Evolutionary conservation across 2,329 filamentous ascomycete species (phyloP).

Genomic region (Xylaria sp.): DNA sequence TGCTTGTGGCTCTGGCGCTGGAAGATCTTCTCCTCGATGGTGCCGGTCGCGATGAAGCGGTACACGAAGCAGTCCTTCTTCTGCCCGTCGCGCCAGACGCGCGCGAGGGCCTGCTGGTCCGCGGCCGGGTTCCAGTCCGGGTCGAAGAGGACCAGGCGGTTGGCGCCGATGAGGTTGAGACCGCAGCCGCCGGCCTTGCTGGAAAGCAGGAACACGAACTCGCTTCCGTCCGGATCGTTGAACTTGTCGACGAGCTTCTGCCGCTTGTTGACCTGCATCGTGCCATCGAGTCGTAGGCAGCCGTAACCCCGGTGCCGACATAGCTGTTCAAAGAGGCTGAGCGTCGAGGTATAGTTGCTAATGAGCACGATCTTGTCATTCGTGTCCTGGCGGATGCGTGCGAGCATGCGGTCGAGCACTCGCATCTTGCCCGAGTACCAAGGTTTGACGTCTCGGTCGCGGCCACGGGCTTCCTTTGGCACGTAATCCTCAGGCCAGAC

Average conservation of each 20-base stretch:
- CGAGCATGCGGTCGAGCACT: constrained; percentile 96
- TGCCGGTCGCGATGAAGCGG: constrained; percentile 97
- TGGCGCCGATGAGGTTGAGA: constrained; percentile 79
- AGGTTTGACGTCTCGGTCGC: constrained; percentile 88
- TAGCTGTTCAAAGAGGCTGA: constrained; percentile 90
- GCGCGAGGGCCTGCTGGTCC: constrained; percentile 93
- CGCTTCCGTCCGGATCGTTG: constrained; percentile 86
- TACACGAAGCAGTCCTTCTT: constrained; percentile 99
- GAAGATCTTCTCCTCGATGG: constrained; percentile 99
- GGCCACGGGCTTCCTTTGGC: constrained; percentile 81
- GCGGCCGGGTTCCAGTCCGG: constrained; percentile 98
- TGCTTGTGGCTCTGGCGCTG: constrained; percentile 98
- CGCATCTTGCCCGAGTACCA: constrained; percentile 99
- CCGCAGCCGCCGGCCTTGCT: constrained; percentile 97
- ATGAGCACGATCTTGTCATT: constrained; percentile 99
- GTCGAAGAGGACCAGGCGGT: constrained; percentile 87
- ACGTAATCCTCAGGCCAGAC: constrained; percentile 86
- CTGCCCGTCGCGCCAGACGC: constrained; percentile 98
- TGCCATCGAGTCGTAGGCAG: constrained; percentile 86
- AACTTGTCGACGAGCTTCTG: constrained; percentile 98
- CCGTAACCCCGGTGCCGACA: constrained; percentile 87
- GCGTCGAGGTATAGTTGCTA: constrained; percentile 95
- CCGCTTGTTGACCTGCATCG: constrained; percentile 96
- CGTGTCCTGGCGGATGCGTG: constrained; percentile 90
- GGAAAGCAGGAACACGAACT: constrained; percentile 95